Base-by-base conservation (phyloP, 2,329 filamentous ascomycete species). In the Aspergillus arachidicola region DNA sequence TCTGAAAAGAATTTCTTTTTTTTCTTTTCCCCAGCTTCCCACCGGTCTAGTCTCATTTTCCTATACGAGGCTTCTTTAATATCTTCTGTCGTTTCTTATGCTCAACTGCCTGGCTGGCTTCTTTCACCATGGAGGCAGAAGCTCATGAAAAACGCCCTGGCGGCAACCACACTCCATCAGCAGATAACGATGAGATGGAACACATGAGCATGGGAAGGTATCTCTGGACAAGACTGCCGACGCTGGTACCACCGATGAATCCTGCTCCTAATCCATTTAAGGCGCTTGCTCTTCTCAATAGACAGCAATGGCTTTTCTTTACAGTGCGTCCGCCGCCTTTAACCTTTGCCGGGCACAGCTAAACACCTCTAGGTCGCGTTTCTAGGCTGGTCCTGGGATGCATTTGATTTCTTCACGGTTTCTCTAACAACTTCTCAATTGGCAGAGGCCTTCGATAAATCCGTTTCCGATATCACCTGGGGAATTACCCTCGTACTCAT, bases 381-480 rank as follows among this genome's bases (percentile, higher is more conserved):
- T 64, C 69, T 81, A 19, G 84, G 80, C 2, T 87, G 85, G 83
- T 78, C 79, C 2, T 85, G 83, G 82, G 83, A 85, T 68, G 81
- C 85, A 0, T 86, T 88, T 61, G 86, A 88, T 70, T 88, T 88
- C 76, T 88, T 88, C 76, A 87, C 86, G 28, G 86, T 88, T 28
- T 86, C 84, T 6, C 74, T 88, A 57, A 86, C 85, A 0, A 82
- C 88, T 19, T 75, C 78, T 6, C 71, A 85, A 43, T 75, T 89
- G 12, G 85, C 86, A 3, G 77, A 83, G 62, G 73, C 78, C 3
- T 89, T 89, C 68, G 79, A 77, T 56, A 84, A 82, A 66, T 79
- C 81, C 3, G 84, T 85, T 57, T 83, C 82, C 11, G 83, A 88
- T 59, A 87, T 89, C 62, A 87, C 86, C 2, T 88, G 86, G 86